Evolutionary conservation across 2,329 filamentous ascomycete genomes (phyloP), one percentile per base, ranked within the genome.

Genomic region (Cadophora sp.): DNA sequence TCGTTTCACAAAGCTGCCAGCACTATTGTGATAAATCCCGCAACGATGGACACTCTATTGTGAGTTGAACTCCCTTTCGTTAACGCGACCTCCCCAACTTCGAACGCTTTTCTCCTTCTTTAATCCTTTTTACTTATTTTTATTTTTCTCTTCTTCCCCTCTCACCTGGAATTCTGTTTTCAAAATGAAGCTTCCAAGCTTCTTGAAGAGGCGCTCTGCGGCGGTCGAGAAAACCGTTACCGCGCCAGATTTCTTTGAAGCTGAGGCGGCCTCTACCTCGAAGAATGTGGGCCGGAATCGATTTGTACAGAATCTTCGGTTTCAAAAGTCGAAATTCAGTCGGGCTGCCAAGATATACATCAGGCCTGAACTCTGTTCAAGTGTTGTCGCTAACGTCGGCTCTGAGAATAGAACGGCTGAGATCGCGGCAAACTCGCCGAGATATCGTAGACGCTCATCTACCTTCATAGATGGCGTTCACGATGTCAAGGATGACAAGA

Each of bases 401-500:
- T 11, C 20, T 5, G 5, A 43, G 18, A 9, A 18, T 60, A 76
- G 75, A 30, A 97, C 94, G 56, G 93, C 94, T 76, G 93, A 97
- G 78, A 91, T 97, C 74, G 93, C 94, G 79, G 93, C 92, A 72
- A 97, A 92, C 79, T 94, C 94, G 67, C 93, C 93, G 66, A 90
- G 92, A 73, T 97, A 97, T 78, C 90, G 94, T 71, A 91, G 96
- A 75, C 92, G 93, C 81, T 97, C 95, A 74, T 97, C 94, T 73
- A 97, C 94, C 45, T 97, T 96, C 79, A 94, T 97, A 75, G 96
- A 98, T 84, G 95, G 93, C 72, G 97, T 98, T 75, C 95, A 98
- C 81, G 95, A 98, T 83, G 85, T 97, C 63, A 89, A 92, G 9
- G 91, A 94, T 77, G 93, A 93, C 75, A 83, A 73, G 56, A 84